Evolutionary conservation across 1,284 basidiomycete genomes (phyloP).

Genomic region (Binderoboletus segoi): DNA sequence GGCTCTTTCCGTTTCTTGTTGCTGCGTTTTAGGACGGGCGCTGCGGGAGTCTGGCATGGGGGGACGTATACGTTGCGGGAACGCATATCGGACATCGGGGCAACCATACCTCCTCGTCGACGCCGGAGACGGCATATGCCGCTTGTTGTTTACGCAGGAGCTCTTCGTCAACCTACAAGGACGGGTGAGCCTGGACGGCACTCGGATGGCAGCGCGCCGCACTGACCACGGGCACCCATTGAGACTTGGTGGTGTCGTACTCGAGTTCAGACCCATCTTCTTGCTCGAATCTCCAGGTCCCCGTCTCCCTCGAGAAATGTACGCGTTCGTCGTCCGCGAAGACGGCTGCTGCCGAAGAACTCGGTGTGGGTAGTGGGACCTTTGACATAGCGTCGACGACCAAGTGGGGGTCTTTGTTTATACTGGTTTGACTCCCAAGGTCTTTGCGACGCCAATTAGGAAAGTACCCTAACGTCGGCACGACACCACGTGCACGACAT

Average conservation of each 20-base stretch:
- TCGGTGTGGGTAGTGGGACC: constrained; percentile 47
- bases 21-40: constrained; percentile 76
- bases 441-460: neutral
- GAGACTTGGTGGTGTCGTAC: constrained; percentile 74
- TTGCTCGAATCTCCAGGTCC: constrained; percentile 88
- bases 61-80: constrained; percentile 23
- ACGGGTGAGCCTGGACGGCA: constrained; percentile 8
- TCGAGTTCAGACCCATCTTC: constrained; percentile 89
- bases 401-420: constrained; percentile 26
- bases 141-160: constrained; percentile 86
- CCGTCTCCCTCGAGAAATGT: constrained; percentile 75
- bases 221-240: constrained; percentile 84
- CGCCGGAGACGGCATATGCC: constrained; percentile 86
- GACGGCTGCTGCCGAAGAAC: constrained; percentile 53
- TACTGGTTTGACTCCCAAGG: constrained; percentile 16
- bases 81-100: constrained; percentile 24
- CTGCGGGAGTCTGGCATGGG: constrained; percentile 71
- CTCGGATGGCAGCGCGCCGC: neutral
- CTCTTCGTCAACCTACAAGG: constrained; percentile 74
- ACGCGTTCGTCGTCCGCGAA: constrained; percentile 80
- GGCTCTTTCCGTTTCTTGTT: constrained; percentile 83
- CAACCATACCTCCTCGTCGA: constrained; percentile 82
- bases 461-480: neutral
- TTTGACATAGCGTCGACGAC: constrained; percentile 20
- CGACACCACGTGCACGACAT: too few relatives aligned